Conservation (phyloP, 2,329 filamentous ascomycete genomes). For the Verticillium klebahnii region DNA sequence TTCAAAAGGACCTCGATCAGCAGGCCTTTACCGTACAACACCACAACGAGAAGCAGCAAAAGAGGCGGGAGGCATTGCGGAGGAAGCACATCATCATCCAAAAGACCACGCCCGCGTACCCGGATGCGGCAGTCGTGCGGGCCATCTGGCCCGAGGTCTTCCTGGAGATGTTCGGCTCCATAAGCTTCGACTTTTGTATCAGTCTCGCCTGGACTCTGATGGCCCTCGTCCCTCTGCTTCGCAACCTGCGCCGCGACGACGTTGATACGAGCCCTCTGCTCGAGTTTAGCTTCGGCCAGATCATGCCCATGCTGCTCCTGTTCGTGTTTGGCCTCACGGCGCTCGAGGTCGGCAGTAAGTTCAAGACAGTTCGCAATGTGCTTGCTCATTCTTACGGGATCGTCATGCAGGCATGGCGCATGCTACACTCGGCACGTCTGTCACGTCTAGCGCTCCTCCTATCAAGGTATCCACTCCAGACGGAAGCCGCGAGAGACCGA, state of each 20-base stretch:
- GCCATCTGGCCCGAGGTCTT: background rate
- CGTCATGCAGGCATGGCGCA: too few relatives aligned
- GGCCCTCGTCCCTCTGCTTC: background rate
- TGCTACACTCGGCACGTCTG: too few relatives aligned
- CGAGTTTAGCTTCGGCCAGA: background rate
- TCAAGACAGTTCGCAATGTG: too few relatives aligned
- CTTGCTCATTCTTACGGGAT: too few relatives aligned
- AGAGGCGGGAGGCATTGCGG: background rate
- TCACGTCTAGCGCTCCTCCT: too few relatives aligned
- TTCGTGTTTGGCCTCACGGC: background rate
- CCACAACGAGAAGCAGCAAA: background rate
- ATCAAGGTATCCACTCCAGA: too few relatives aligned
- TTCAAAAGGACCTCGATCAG: background rate
- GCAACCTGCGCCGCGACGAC: background rate
- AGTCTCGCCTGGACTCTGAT: background rate
- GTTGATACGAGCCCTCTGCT: background rate
- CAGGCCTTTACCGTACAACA: background rate
- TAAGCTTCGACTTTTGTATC: background rate
- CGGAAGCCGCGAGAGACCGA: too few relatives aligned
- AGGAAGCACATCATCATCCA: background rate
- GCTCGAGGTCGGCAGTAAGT: background rate
- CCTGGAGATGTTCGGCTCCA: background rate
- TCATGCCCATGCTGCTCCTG: background rate
- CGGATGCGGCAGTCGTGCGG: background rate
- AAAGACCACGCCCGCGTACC: background rate